Evolutionary conservation across 148 eudicot genomes (phyloP).

Genomic region (Vaccinium vitisidaea): DNA sequence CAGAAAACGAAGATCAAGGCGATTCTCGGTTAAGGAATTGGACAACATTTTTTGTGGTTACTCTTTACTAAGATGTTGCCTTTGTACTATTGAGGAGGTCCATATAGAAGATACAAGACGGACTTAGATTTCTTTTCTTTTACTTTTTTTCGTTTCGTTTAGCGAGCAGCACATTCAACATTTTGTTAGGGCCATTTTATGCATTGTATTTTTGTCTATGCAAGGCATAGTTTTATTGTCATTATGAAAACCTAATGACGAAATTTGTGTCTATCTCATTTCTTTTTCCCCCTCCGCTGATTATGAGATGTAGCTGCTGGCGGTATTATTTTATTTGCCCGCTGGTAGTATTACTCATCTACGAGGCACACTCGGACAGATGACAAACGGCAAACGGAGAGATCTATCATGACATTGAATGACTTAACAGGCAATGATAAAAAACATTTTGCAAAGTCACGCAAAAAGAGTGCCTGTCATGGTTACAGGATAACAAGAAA

Average conservation of each 20-base stretch:
- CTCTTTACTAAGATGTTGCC: background rate
- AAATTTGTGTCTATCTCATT: background rate
- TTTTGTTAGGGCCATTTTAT: background rate
- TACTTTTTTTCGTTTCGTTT: background rate
- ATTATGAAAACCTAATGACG: background rate
- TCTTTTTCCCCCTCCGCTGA: background rate
- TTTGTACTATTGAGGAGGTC: conserved; percentile 28
- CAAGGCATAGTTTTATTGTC: background rate
- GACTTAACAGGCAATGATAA: background rate
- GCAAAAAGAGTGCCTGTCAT: too few species aligned
- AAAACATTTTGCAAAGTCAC: background rate
- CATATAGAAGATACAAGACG: conserved; percentile 1
- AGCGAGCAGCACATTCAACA: background rate
- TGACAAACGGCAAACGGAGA: background rate
- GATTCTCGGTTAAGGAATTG: conserved; percentile 45
- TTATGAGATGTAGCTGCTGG: background rate
- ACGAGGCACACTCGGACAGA: background rate
- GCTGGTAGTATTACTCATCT: background rate
- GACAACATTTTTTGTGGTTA: background rate
- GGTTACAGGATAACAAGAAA: background rate
- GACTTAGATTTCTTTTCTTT: background rate
- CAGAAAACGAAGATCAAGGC: conserved; percentile 80
- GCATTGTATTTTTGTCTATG: background rate
- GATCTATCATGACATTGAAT: background rate
- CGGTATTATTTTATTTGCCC: background rate